These are phyloP conservation scores for Fragaria iinumae DNA, from an alignment of 306 rosid species.

Conservation along the genomic window DNA sequence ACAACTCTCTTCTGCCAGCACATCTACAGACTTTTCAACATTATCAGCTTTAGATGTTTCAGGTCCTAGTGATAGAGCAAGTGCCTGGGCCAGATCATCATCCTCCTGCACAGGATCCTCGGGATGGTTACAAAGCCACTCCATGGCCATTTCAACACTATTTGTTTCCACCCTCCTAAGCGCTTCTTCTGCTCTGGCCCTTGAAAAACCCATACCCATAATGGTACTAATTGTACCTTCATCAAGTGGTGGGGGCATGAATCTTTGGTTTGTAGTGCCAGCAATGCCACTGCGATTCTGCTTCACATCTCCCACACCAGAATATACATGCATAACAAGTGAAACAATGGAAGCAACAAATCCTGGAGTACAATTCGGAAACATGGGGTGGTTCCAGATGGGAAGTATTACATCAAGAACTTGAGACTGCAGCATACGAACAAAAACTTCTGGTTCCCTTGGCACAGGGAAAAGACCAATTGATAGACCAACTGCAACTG, in stretches of 20 bases:
- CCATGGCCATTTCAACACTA: slow-evolving; percentile 99
- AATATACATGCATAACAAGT: slow-evolving; percentile 79
- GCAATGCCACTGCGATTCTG: slow-evolving; percentile 64
- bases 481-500: slow-evolving; percentile 92
- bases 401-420: slow-evolving; percentile 89
- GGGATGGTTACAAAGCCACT: slow-evolving; percentile 90
- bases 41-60: slow-evolving; percentile 77
- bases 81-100: slow-evolving; percentile 97
- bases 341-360: slow-evolving; percentile 86
- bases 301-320: slow-evolving; percentile 97
- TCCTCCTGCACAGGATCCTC: slow-evolving; percentile 99
- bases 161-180: slow-evolving; percentile 90
- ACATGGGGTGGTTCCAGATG: slow-evolving; percentile 88
- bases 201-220: slow-evolving; percentile 95
- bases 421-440: slow-evolving; percentile 94
- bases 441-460: slow-evolving; percentile 94
- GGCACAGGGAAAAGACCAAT: slow-evolving; percentile 97
- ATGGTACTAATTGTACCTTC: slow-evolving; percentile 87
- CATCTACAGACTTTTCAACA: slow-evolving; percentile 74
- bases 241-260: slow-evolving; percentile 88
- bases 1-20: slow-evolving; percentile 68
- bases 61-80: slow-evolving; percentile 90
- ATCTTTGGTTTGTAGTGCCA: slow-evolving; percentile 69
- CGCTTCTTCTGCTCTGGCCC: slow-evolving; percentile 99
- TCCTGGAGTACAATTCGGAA: slow-evolving; percentile 69